Percentiles rank a stretch among this genome's conserved stretches.
Evolutionary conservation across 2,329 filamentous ascomycete genomes (phyloP).

Genomic region (Byssothecium circinans): DNA sequence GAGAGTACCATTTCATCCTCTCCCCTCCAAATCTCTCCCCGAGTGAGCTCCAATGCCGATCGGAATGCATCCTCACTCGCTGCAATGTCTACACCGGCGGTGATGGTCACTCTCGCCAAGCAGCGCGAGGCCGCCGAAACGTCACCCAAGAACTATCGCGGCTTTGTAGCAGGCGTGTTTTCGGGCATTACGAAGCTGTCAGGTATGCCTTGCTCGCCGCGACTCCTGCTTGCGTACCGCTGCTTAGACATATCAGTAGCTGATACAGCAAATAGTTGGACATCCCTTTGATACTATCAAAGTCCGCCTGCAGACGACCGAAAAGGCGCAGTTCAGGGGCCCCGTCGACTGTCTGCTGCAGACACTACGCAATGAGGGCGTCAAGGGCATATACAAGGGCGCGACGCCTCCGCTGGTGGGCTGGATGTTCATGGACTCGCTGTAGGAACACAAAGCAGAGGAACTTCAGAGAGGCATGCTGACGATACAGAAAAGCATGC

Average conservation of each 20-base stretch:
- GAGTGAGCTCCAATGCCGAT: background rate
- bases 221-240: background rate
- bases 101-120: slow-evolving; percentile 33
- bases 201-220: slow-evolving; percentile 58
- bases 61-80: slow-evolving; percentile 4
- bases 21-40: background rate
- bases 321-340: slow-evolving; percentile 75
- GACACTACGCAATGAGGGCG: slow-evolving; percentile 82
- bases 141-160: slow-evolving; percentile 71
- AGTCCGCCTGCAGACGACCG: slow-evolving; percentile 88
- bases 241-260: slow-evolving; percentile 4
- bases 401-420: slow-evolving; percentile 88
- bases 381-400: slow-evolving; percentile 88
- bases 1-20: background rate
- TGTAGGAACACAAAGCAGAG: slow-evolving; percentile 47
- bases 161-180: slow-evolving; percentile 97
- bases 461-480: slow-evolving; percentile 11
- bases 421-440: slow-evolving; percentile 97
- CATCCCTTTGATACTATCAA: slow-evolving; percentile 94
- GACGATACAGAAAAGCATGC: slow-evolving; percentile 60
- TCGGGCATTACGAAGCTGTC: slow-evolving; percentile 88
- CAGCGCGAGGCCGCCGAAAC: slow-evolving; percentile 20
- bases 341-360: slow-evolving; percentile 83
- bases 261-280: slow-evolving; percentile 50
- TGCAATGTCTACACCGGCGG: slow-evolving; percentile 39